Base-by-base conservation (phyloP, 345 rosid genomes). In the Hibiscus mutabilis region DNA sequence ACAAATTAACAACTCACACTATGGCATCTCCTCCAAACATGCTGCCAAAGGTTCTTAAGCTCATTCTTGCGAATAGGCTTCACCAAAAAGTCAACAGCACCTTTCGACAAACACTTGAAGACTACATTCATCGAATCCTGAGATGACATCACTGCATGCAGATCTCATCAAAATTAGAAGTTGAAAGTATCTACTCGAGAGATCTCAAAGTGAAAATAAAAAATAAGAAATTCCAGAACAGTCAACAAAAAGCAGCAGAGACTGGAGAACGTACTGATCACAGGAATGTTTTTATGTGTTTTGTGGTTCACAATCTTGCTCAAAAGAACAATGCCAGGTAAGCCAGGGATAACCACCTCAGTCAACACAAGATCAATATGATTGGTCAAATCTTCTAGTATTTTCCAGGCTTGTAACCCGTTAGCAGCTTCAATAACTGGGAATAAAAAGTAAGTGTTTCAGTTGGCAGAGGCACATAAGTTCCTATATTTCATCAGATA, bases 351-450 rank as follows among this genome's bases (percentile, higher is more conserved):
- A 35, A 63, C 82, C 37, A 86, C 89, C 82, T 86, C 93, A 40
- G 91, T 81, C 73, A 89, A 78, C 61, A 89, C 79, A 66, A 89
- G 75, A 72, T 89, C 87, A 66, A 86, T 75, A 40, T 78, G 86
- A 78, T 78, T 80, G 61, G 82, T 76, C 68, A 77, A 55, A 75
- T 86, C 88, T 75, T 79, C 84, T 72, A 86, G 69, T 56, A 78
- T 74, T 74, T 77, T 84, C 91, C 91, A 89, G 15, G 93, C 93
- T 78, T 89, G 89, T n/a, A 84, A 11, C 35, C 86, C 91, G 75
- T 84, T 78, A 71, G 85, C 75, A n/a, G 73, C 88, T 51, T 81
- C 81, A 6, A 62, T 74, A 73, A 87, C 94, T 89, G 78, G 49
- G 19, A 68, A 70, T 66, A 21, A 6, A 22, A 66, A 15, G 53